Conservation (phyloP, 2,329 filamentous ascomycete genomes). For the Tolypocladium album region DNA sequence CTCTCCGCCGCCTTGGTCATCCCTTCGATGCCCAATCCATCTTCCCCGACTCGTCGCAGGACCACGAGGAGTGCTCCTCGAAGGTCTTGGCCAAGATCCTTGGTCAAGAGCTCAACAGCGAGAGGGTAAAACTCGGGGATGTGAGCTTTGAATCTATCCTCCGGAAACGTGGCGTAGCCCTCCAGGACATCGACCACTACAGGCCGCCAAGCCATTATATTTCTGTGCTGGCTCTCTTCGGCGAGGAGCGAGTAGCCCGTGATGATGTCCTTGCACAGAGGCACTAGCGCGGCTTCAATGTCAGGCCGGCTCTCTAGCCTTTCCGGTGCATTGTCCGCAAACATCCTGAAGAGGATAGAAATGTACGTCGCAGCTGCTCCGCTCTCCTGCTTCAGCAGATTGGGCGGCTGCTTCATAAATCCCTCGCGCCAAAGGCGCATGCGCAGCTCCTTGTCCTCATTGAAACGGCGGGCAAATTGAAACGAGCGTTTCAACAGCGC, state of each 20-base stretch:
- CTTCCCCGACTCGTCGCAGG: constrained; percentile 74
- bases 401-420: constrained; percentile 99
- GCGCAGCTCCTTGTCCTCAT: constrained; percentile 90
- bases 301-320: constrained; percentile 68
- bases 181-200: constrained; percentile 96
- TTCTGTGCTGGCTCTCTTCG: constrained; percentile 92
- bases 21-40: constrained; percentile 46
- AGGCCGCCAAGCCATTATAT: constrained; percentile 93
- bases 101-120: constrained; percentile 68
- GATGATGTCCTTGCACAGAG: constrained; percentile 91
- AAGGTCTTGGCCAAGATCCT: constrained; percentile 72
- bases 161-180: constrained; percentile 77
- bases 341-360: constrained; percentile 94
- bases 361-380: constrained; percentile 92
- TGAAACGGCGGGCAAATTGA: constrained; percentile 94
- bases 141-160: constrained; percentile 68
- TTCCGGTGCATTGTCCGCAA: constrained; percentile 78
- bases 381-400: constrained; percentile 92
- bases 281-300: constrained; percentile 85
- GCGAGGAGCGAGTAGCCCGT: constrained; percentile 75
- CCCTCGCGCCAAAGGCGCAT: constrained; percentile 94
- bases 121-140: constrained; percentile 79
- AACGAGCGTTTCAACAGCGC: constrained; percentile 89
- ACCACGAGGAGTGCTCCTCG: constrained; percentile 68
- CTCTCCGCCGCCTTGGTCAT: constrained; percentile 25